Base-by-base conservation (phyloP, 148 eudicot genomes). In the Simmondsia chinensis region DNA sequence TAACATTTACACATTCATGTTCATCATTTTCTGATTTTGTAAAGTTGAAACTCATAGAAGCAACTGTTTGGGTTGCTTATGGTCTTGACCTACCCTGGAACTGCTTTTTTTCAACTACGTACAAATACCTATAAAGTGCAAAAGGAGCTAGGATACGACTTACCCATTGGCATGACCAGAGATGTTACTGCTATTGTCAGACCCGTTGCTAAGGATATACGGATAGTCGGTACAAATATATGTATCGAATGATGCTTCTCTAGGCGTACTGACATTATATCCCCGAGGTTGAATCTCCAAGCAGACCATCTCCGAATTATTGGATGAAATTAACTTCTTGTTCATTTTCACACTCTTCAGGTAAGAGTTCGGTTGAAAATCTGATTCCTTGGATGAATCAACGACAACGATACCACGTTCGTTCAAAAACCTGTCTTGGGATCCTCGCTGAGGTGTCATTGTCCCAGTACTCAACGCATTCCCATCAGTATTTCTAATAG, bases 401-500 rank as follows among this genome's bases (percentile, higher is more conserved):
- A 15, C 36, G 8, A 16, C 30, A 0, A 17, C 19, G 10, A 20
- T 32, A 12, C 48, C 55, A 25, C 31, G 42, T 4, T 57, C 57
- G 27, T 33, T 60, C n/a, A 23, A 16, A 33, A 33, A 24, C 31
- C 57, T 41, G 50, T 57, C 73, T 23, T 63, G 63, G 29, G 72
- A 55, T 38, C 42, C 49, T 48, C 74, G 52, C 16, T 52, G 63
- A 11, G 80, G 73, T 4, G 75, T 59, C 9, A 57, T 37, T 3
- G 48, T 57, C 41, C 72, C 82, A 45, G 79, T 68, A 57, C 81
- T 82, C 6, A 86, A 52, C 1, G 82, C 72, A 71, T 93, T 93
- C 23, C 94, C 99, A 22, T 86, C 82, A 43, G 52, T 79, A 60
- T 67, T 80, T 43, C 99, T 64, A 16, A 86, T 56, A 19, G 70